Percentiles rank a stretch among this genome's conserved stretches.
Conservation (phyloP, 345 rosid genomes). For the Euphorbia lathyris region DNA sequence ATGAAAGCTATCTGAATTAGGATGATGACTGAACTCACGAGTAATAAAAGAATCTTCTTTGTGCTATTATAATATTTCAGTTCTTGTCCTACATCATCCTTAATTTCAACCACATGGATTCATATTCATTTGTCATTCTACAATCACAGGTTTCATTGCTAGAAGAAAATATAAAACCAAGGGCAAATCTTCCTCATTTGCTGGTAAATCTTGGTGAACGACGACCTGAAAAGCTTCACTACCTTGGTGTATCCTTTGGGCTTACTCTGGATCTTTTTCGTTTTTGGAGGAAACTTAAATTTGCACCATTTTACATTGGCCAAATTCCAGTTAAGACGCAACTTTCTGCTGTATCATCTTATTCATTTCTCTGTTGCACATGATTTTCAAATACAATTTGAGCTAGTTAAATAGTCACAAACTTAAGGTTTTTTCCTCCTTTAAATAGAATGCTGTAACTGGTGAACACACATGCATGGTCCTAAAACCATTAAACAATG, state of each 20-base stretch:
- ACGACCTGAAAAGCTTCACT: conserved; percentile 79
- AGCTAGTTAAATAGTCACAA: background rate
- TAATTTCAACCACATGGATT: background rate
- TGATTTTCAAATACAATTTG: background rate
- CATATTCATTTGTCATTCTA: background rate
- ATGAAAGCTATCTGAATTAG: background rate
- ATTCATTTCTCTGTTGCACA: background rate
- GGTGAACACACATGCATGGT: conserved; percentile 97
- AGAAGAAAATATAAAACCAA: conserved; percentile 80
- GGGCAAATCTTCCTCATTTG: conserved; percentile 79
- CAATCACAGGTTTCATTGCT: conserved; percentile 71
- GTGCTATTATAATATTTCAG: no score
- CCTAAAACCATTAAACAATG: conserved; percentile 66
- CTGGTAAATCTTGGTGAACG: conserved; percentile 75
- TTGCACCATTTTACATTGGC: conserved; percentile 88
- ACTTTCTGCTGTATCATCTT: conserved; percentile 3
- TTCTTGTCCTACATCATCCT: background rate
- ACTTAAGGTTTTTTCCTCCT: conserved; percentile 1
- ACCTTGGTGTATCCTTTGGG: conserved; percentile 95
- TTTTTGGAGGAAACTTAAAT: conserved; percentile 88
- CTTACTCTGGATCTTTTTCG: conserved; percentile 92
- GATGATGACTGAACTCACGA: background rate
- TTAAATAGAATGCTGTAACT: conserved; percentile 67
- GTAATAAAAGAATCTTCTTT: background rate
- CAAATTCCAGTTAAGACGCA: conserved; percentile 78